Evolutionary conservation across 768 basidiomycete species (phyloP).

Genomic region (Pleurotus salmoneostramineus): DNA sequence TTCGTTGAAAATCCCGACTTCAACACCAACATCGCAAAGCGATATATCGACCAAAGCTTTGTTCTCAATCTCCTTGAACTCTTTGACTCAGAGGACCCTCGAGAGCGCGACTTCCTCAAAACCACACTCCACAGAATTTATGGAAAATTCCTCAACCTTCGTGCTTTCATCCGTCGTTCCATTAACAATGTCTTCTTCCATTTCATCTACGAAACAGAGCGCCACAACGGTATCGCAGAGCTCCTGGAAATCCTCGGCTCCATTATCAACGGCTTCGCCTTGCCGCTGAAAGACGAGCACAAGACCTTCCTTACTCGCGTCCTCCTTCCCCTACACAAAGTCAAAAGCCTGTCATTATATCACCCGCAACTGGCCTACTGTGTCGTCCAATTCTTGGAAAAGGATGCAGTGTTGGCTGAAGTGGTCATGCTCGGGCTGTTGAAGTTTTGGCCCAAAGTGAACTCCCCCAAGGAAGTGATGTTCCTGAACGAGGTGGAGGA

Average conservation of each 20-base stretch:
- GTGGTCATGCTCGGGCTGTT: conserved; percentile 96
- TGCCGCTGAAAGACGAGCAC: conserved; percentile 98
- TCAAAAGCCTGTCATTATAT: conserved; percentile 94
- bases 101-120: conserved; percentile 98
- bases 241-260: conserved; percentile 97
- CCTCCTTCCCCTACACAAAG: conserved; percentile 95
- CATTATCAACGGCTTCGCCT: conserved; percentile 98
- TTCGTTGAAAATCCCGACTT: conserved; percentile 98
- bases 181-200: conserved; percentile 99
- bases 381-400: conserved; percentile 98
- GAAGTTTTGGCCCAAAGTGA: conserved; percentile 98
- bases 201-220: conserved; percentile 97
- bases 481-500: conserved; percentile 99
- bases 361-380: conserved; percentile 99
- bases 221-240: conserved; percentile 99
- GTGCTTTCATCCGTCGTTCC: conserved; percentile 96
- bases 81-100: conserved; percentile 97
- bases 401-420: conserved; percentile 88
- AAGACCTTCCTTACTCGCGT: conserved; percentile 95
- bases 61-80: conserved; percentile 95
- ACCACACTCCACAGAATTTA: conserved; percentile 99
- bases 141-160: conserved; percentile 97
- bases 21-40: conserved; percentile 96
- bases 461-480: conserved; percentile 99
- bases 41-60: conserved; percentile 94